phyloP scores from a whole-genome alignment of 176 grass and related monocot species.

The Aegilops longissima region DNA sequence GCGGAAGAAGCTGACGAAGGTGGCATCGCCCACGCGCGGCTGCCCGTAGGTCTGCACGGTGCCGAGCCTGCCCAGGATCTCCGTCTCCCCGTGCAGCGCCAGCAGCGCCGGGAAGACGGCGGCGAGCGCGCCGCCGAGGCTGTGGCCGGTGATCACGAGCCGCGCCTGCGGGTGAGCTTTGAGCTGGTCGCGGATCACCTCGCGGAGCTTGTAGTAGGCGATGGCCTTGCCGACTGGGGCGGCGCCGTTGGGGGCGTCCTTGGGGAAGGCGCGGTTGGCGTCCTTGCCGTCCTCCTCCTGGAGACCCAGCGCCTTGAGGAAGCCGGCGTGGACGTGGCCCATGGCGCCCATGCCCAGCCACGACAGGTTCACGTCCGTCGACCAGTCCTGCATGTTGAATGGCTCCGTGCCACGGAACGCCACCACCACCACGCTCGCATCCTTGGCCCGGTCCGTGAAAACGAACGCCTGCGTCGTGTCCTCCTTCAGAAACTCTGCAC shows the following conservation, averaged over 20 bases:
- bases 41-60: constrained; percentile 64
- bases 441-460: constrained; percentile 32
- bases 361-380: constrained; percentile 79
- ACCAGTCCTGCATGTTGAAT: constrained; percentile 86
- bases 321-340: constrained; percentile 78
- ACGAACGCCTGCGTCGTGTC: constrained; percentile 84
- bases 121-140: constrained; percentile 83
- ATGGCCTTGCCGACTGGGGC: background rate
- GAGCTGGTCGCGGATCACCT: constrained; percentile 34
- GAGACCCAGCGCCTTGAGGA: constrained; percentile 87
- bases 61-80: constrained; percentile 35
- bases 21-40: constrained; percentile 65
- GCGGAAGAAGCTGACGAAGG: constrained; percentile 33
- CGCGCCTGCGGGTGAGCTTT: constrained; percentile 44
- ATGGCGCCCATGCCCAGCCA: constrained; percentile 62
- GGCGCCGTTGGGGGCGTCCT: background rate
- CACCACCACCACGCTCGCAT: constrained; percentile 57
- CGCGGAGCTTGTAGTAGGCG: constrained; percentile 80
- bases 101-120: constrained; percentile 68
- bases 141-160: constrained; percentile 73
- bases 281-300: constrained; percentile 53
- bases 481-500: constrained; percentile 51
- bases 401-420: constrained; percentile 78
- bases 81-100: constrained; percentile 41
- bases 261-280: constrained; percentile 34